Base-by-base conservation (phyloP, 371 early-diverging fungal genomes). In the Mucor plumbeus region DNA sequence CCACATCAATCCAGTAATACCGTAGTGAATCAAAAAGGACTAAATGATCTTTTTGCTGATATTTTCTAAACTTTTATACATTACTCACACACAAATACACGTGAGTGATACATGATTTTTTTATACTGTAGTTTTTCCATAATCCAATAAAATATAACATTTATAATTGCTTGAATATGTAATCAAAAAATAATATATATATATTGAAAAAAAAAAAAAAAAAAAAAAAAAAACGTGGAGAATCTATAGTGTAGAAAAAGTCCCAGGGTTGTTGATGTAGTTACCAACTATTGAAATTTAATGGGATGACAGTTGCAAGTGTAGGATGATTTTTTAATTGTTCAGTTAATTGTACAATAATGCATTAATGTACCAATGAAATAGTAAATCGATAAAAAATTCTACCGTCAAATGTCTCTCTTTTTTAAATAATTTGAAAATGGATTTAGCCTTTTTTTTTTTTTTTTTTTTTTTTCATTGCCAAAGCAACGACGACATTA, bases 1-100 rank as follows among this genome's bases (percentile, higher is more conserved):
- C 26, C 26, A 26, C 26, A 26, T 26, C 26, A 26, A 3, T 26
- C 26, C 26, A 26, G 3, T 26, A 26, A 26, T 26, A 26, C 26
- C 26, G 26, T 26, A 26, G 26, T 26, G 26, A 26, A 26, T 26
- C 26, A 26, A 39, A 17, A 40, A 53, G 33, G 56, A 53, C 5
- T 69, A 21, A 72, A 76, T 33, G 76, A 76, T 26, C 76, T 73
- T 53, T 76, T 76, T 70, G 73, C 73, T 40, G 73, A 76, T 44
- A 63, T 76, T 6, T 72, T 76, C 33, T 76, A 70, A 70, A 38
- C 26, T 26, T 26, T 26, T 26, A 26, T 26, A 17, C 19, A 19
- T 47, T 19, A 47, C 47, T 47, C 47, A 19, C 47, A 19, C 47
- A 47, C 47, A 47, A 17, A 47, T 47, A 5, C 54, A 54, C 54